A percentile compares a stretch with the other conserved stretches of the same genome.
phyloP scores from a whole-genome alignment of 805 yeast genomes.

The Candida incommunis region DNA sequence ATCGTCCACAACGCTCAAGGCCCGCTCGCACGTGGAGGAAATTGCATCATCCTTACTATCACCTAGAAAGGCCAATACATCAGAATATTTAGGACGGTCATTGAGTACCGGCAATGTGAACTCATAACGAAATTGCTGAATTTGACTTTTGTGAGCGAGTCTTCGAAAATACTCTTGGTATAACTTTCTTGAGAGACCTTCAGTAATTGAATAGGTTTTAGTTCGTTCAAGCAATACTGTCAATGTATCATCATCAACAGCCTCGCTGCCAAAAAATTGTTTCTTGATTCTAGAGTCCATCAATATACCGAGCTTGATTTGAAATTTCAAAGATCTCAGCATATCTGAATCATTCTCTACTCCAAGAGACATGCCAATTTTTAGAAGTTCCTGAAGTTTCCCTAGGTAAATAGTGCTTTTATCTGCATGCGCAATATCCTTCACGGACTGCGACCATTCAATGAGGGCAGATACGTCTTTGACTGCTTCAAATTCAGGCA shows the following conservation, averaged over 20 bases:
- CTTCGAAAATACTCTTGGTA: neutral
- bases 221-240: neutral
- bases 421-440: neutral
- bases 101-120: neutral
- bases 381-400: neutral
- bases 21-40: neutral
- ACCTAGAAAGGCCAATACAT: neutral
- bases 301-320: neutral
- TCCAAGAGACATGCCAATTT: neutral
- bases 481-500: neutral
- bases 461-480: neutral
- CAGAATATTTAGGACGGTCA: neutral
- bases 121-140: neutral
- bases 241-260: neutral
- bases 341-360: neutral
- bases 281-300: conserved; percentile 1
- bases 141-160: neutral
- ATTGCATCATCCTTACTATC: neutral
- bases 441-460: neutral
- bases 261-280: neutral
- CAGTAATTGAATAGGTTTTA: neutral
- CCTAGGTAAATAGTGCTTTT: neutral
- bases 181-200: neutral
- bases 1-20: neutral
- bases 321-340: neutral